Base-by-base conservation (phyloP, 805 yeast genomes). In the Yamadazyma olivae region DNA sequence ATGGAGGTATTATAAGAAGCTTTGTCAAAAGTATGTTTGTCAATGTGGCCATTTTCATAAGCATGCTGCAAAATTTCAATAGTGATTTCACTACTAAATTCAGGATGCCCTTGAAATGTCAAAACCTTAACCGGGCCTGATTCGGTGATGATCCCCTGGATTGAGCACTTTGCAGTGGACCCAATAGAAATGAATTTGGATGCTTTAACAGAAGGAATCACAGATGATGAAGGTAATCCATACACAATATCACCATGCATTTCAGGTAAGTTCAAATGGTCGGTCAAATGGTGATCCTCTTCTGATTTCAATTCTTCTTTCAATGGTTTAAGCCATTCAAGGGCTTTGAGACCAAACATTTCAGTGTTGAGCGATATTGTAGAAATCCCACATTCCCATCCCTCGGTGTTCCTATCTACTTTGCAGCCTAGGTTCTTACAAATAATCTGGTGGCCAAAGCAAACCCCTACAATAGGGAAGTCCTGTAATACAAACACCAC, bases 71-170 rank as follows among this genome's bases (percentile, higher is more conserved):
- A 54, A 42, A 63, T 40, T 16, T 46, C 57, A 17, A 55, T 33
- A 1, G 61, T 49, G 19, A 50, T 52, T 3, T 57, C 67, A 0
- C 63, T 61, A 17, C 61, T 51, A 50, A 85, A 89, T 54, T 89
- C 96, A 0, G 96, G 96, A 51, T 89, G 97, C 0, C 96, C 96
- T 57, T 89, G 97, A 46, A 88, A 74, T 0, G 93, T 76, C 16
- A 89, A 57, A 6, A 83, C 36, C 29, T 70, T 66, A 16, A 66
- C 52, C 0, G 70, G 67, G 27, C 74, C 72, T 37, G 73, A 36
- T 12, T 49, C 54, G 2, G 70, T 56, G 12, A 63, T 74, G 19
- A 85, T 60, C 0, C 95, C 95, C 59, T 89, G 96, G 23, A 75
- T 61, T 1, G 59, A 49, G 43, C 95, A 83, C 27, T 57, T 66